Evolutionary conservation across 1,284 basidiomycete species (phyloP).

Genomic region (Ustilago vetiveriae): DNA sequence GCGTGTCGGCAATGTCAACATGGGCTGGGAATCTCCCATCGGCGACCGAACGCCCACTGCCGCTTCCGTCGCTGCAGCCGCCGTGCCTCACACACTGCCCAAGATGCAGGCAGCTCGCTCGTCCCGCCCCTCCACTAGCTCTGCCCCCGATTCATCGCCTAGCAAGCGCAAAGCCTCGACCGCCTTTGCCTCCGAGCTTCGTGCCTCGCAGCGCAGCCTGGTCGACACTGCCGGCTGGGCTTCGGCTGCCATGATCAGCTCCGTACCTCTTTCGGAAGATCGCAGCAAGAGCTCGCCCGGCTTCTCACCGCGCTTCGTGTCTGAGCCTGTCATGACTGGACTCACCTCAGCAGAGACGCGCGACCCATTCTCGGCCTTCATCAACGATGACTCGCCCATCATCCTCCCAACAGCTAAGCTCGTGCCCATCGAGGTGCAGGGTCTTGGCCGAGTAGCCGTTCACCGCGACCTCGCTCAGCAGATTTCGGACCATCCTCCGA

Average conservation of each 20-base stretch:
- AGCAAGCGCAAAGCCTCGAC: slow-evolving; percentile 46
- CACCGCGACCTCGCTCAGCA: slow-evolving; percentile 44
- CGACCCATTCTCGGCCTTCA: slow-evolving; percentile 36
- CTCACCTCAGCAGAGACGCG: slow-evolving; percentile 22
- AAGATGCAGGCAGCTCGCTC: slow-evolving; percentile 8
- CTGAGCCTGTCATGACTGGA: slow-evolving; percentile 22
- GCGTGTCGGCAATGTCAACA: slow-evolving; percentile 45
- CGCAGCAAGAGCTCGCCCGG: slow-evolving; percentile 32
- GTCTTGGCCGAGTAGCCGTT: slow-evolving; percentile 44
- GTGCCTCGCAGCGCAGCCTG: slow-evolving; percentile 38
- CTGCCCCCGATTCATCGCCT: slow-evolving; percentile 15
- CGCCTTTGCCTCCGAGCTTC: slow-evolving; percentile 41
- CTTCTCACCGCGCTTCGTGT: slow-evolving; percentile 30
- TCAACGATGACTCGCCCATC: slow-evolving; percentile 15
- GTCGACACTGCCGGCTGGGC: slow-evolving; percentile 49
- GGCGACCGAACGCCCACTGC: slow-evolving; percentile 22
- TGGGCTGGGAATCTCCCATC: slow-evolving; percentile 49
- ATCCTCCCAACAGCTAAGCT: slow-evolving; percentile 28
- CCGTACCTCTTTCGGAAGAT: slow-evolving; percentile 28
- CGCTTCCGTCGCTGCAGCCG: slow-evolving; percentile 18
- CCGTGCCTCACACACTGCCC: slow-evolving; percentile 33
- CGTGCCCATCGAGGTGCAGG: slow-evolving; percentile 46
- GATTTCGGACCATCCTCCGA: slow-evolving; percentile 36
- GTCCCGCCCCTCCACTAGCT: slow-evolving; percentile 1
- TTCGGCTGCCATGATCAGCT: slow-evolving; percentile 48